Evolutionary conservation across 805 yeast species (phyloP), one percentile per base, ranked within the genome.

Genomic region (Starmerella ratchasimensis): DNA sequence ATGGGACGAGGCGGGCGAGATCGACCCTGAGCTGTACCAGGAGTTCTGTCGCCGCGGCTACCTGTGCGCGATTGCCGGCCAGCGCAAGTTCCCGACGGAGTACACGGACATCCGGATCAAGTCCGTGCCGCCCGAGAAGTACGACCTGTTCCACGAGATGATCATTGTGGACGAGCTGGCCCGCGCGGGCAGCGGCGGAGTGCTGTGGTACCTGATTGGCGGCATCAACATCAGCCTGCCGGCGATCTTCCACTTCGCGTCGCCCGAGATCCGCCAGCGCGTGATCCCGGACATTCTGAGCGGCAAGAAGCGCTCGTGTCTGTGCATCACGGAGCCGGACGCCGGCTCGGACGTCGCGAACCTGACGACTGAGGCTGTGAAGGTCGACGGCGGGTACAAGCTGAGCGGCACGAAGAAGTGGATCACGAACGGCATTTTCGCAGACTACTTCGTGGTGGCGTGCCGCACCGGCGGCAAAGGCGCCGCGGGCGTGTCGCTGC

Each of bases 291-390:
- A 47, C 5, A 42, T 62, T 13, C 43, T 62, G 33, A 36, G 43
- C 31, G 67, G 67, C 20, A 49, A 51, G 33, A 62, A 59, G 51
- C 56, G 67, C 27, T 49, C 56, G 38, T 63, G 67, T 37, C 46
- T 62, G 32, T 56, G 63, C 37, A 62, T 62, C 49, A 62, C 67
- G 14, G 67, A 62, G 52, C 67, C 67, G 13, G 64, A 61, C 33
- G 67, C 65, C 11, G 67, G 67, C 20, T 58, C 64, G 17, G 67
- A 62, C 43, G 67, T 62, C 8, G 67, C 67, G 27, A 58, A 58
- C 36, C 37, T 62, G 34, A 56, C 60, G 20, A 58, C 67, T 14
- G 51, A 59, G 25, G 67, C 67, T 19, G 52, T 41, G 33, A 46
- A 47, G 45, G 49, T 59, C 25, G 53, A 51, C n/a, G 64, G 61